Evolutionary conservation across 2,329 filamentous ascomycete species (phyloP).

Genomic region (Beauveria australis): DNA sequence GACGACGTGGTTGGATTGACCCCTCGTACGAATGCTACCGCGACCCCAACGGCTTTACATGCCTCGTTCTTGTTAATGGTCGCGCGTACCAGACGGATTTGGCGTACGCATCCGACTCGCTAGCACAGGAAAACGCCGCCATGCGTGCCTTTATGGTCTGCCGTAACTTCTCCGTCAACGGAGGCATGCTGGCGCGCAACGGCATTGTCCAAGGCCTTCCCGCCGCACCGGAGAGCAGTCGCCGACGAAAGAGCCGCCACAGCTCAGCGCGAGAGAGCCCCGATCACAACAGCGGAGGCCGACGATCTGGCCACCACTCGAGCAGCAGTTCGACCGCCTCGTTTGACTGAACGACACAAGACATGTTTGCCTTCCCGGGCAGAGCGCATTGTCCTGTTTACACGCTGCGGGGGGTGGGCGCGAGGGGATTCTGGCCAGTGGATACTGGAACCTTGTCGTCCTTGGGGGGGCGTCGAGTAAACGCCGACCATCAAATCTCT

Average conservation of each 20-base stretch:
- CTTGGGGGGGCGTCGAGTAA: background rate
- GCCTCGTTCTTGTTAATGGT: slow-evolving; percentile 90
- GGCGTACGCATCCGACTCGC: slow-evolving; percentile 68
- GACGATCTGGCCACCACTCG: slow-evolving; percentile 49
- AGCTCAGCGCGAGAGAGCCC: slow-evolving; percentile 38
- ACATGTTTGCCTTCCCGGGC: background rate
- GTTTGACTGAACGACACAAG: slow-evolving; percentile 37
- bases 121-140: slow-evolving; percentile 88
- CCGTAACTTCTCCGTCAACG: slow-evolving; percentile 93
- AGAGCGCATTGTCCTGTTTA: background rate
- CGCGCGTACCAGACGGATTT: slow-evolving; percentile 91
- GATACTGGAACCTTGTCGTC: background rate
- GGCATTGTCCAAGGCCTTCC: slow-evolving; percentile 61
- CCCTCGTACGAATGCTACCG: slow-evolving; percentile 80
- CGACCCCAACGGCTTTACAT: slow-evolving; percentile 69
- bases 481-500: background rate
- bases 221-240: slow-evolving; percentile 41
- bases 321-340: slow-evolving; percentile 56
- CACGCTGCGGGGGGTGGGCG: background rate
- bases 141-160: slow-evolving; percentile 97
- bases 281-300: slow-evolving; percentile 30
- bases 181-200: slow-evolving; percentile 74
- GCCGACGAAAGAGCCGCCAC: slow-evolving; percentile 44
- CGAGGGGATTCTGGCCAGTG: background rate
- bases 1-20: slow-evolving; percentile 87